phyloP scores from a whole-genome alignment of 1,139 yeast species.

The Eremothecium cymbalariae region DNA sequence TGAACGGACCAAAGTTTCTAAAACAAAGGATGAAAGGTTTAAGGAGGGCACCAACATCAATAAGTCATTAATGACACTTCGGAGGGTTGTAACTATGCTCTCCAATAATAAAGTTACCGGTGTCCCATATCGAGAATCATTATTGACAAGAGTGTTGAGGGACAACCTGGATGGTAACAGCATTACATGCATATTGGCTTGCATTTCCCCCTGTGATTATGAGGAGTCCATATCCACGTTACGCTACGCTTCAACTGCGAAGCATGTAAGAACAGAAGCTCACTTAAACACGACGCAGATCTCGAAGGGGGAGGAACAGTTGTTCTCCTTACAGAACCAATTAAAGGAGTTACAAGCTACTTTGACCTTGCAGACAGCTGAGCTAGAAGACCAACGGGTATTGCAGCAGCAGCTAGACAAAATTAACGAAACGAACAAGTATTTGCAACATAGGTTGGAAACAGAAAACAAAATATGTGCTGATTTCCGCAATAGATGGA shows the following conservation, averaged over 20 bases:
- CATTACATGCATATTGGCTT: slow-evolving; percentile 84
- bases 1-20: slow-evolving; percentile 63
- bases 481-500: slow-evolving; percentile 6
- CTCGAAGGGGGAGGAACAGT: slow-evolving; percentile 9
- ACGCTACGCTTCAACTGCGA: slow-evolving; percentile 50
- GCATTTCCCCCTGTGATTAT: slow-evolving; percentile 49
- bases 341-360: slow-evolving; percentile 9
- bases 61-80: slow-evolving; percentile 71
- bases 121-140: slow-evolving; percentile 43
- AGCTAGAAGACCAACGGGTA: slow-evolving; percentile 7
- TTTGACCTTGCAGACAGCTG: slow-evolving; percentile 7
- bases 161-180: slow-evolving; percentile 76
- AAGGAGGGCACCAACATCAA: slow-evolving; percentile 81
- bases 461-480: slow-evolving; percentile 6
- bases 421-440: slow-evolving; percentile 11
- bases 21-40: slow-evolving; percentile 66
- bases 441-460: slow-evolving; percentile 9
- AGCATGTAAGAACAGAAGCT: slow-evolving; percentile 10
- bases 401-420: slow-evolving; percentile 10
- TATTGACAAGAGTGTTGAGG: slow-evolving; percentile 66
- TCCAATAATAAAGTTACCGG: slow-evolving; percentile 31
- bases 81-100: slow-evolving; percentile 76
- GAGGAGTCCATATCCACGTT: slow-evolving; percentile 72
- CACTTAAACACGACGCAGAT: slow-evolving; percentile 8
- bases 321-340: slow-evolving; percentile 7